phyloP scores from a whole-genome alignment of 306 rosid species.

The Citrullus amarus region DNA sequence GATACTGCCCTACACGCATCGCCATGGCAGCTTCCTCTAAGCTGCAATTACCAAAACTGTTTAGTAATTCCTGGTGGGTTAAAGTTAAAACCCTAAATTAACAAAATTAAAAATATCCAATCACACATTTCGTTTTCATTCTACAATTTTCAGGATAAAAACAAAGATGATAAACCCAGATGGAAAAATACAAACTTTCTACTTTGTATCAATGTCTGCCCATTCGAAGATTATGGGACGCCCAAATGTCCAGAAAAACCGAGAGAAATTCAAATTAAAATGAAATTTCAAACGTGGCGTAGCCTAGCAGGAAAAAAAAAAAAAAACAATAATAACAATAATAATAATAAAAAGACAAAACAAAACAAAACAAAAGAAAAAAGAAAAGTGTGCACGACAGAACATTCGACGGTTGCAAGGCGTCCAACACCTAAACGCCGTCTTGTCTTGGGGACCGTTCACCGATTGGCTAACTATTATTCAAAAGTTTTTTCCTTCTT shows the following conservation, averaged over 20 bases:
- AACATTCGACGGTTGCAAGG: background rate
- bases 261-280: background rate
- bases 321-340: too few relatives aligned
- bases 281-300: background rate
- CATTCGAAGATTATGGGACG: background rate
- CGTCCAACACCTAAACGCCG: background rate
- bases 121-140: background rate
- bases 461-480: background rate
- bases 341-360: background rate
- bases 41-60: constrained; percentile 1
- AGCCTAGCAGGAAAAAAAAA: background rate
- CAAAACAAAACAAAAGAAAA: background rate
- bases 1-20: constrained; percentile 9
- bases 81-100: background rate
- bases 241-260: background rate
- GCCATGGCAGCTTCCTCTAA: background rate
- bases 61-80: background rate
- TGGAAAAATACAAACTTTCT: background rate
- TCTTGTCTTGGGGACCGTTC: background rate
- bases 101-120: background rate
- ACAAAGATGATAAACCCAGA: background rate
- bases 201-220: background rate
- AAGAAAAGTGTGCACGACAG: background rate
- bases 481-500: background rate
- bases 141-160: background rate